Conservation (phyloP, 1,284 basidiomycete species). For the Earliella scabrosa region DNA sequence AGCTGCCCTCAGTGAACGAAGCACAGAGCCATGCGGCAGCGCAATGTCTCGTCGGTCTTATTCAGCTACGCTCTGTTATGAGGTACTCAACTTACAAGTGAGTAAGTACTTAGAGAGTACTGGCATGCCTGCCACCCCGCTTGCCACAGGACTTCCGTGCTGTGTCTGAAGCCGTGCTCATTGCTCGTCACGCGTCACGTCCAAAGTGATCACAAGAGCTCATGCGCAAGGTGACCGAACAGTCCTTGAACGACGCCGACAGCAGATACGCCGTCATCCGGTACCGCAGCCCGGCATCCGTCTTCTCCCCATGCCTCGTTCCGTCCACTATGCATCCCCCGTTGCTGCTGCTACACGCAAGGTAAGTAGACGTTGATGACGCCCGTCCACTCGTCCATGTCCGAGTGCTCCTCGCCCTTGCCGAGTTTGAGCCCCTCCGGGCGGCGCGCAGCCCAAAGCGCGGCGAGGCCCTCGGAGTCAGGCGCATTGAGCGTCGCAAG, state of each 20-base stretch:
- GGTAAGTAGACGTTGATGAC: slow-evolving; percentile 52
- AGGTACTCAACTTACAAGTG: no score
- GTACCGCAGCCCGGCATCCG: slow-evolving; percentile 53
- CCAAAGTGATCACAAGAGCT: slow-evolving; percentile 81
- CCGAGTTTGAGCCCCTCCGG: slow-evolving; percentile 20
- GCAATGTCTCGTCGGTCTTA: no score
- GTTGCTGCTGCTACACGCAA: slow-evolving; percentile 38
- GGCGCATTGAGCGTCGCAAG: slow-evolving; percentile 75
- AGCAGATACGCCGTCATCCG: slow-evolving; percentile 80
- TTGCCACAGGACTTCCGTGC: slow-evolving; percentile 74
- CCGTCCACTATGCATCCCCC: slow-evolving; percentile 27
- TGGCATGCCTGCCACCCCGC: slow-evolving; percentile 51
- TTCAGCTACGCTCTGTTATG: no score
- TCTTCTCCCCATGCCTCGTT: slow-evolving; percentile 27
- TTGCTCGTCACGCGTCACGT: slow-evolving; percentile 75
- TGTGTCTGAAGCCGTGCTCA: slow-evolving; percentile 75
- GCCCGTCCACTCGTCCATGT: slow-evolving; percentile 30
- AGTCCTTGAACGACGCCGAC: slow-evolving; percentile 96
- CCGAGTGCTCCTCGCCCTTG: slow-evolving; percentile 24
- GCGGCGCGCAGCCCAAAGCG: slow-evolving; percentile 46
- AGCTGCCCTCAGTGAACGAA: no score
- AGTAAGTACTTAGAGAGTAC: no score
- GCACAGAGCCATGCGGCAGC: no score
- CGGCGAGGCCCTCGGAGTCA: slow-evolving; percentile 80
- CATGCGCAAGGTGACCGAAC: slow-evolving; percentile 80